These are phyloP conservation scores for Melampsora americana DNA, from an alignment of 1,284 basidiomycete species.

Conservation along the genomic window DNA sequence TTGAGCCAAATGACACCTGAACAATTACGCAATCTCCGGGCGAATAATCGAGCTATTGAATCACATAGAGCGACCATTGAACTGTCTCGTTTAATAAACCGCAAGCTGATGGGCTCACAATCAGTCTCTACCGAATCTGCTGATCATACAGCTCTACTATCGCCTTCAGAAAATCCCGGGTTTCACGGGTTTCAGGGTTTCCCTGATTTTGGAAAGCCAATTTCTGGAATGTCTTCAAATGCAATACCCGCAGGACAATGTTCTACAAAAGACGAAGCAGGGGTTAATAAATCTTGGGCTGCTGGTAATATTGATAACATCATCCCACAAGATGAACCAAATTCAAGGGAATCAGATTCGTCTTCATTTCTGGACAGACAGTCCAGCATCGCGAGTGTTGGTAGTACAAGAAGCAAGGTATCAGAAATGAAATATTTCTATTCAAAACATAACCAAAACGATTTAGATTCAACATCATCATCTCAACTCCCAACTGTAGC, in stretches of 20 bases:
- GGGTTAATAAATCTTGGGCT: too few species aligned
- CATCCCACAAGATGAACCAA: too few species aligned
- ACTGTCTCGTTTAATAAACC: constrained; percentile 4
- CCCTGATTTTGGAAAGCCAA: too few species aligned
- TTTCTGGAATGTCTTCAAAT: too few species aligned
- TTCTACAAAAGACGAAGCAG: too few species aligned
- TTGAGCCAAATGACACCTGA: neutral
- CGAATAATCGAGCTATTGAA: neutral
- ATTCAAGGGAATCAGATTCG: neutral
- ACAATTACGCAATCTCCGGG: neutral
- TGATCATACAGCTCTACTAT: neutral
- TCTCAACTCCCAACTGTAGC: neutral
- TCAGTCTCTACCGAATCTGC: neutral
- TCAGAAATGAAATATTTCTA: neutral
- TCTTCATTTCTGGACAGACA: neutral
- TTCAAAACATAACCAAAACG: neutral
- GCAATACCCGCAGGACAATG: too few species aligned
- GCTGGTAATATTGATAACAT: too few species aligned
- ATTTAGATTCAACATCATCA: neutral
- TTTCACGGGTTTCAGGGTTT: too few species aligned
- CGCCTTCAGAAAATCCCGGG: neutral
- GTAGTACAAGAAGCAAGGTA: constrained; percentile 4
- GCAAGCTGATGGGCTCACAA: neutral
- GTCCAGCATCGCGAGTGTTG: neutral
- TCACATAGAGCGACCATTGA: neutral